Base-by-base conservation (phyloP, 2,329 filamentous ascomycete genomes). In the Pyrenophora tritici-repentis region DNA sequence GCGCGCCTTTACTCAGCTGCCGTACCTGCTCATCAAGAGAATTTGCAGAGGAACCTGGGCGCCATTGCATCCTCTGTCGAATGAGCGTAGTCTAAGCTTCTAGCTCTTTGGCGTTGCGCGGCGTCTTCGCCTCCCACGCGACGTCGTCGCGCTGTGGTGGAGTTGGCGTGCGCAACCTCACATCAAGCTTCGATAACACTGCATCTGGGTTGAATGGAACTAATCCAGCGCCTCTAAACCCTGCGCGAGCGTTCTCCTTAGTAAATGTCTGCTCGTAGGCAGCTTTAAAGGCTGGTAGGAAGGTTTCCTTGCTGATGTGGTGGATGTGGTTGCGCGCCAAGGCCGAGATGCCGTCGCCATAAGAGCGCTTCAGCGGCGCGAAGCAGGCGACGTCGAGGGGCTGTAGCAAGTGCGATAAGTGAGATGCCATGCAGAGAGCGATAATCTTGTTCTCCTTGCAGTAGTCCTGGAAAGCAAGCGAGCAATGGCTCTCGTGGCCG, bases 111-210 rank as follows among this genome's bases (percentile, higher is more conserved):
- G 42, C 31, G 41, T 56, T 56, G 43, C 52, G 49, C 49, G 44
- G 58, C 39, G 55, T 58, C 41, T 50, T 29, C 26, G 52, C 29
- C 38, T 55, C 51, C 45, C 31, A 59, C 7, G 20, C 20, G 20
- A 4, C 20, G 4, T 22, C 4, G 4, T 7, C 7, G 4, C 4
- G 20, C 7, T 4, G 20, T 22, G 7, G 16, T 37, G 9, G 35
- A 12, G 17, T 2, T 20, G 9, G 35, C 2, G 35, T 37, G 12
- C 35, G 35, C 4, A 20, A 9, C 3, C 16, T 3, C 3, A 37
- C 7, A 12, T 37, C 16, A 20, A 37, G 35, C 35, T 20, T 37
- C 7, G 35, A 37, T 37, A 37, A 2, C 9, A 37, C 35, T 3
- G 17, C 35, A 4, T 37, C 35, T 20, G 17, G 35, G 16, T 37